Conservation (phyloP, 257 asterid species). For the Jasminum sambac region DNA sequence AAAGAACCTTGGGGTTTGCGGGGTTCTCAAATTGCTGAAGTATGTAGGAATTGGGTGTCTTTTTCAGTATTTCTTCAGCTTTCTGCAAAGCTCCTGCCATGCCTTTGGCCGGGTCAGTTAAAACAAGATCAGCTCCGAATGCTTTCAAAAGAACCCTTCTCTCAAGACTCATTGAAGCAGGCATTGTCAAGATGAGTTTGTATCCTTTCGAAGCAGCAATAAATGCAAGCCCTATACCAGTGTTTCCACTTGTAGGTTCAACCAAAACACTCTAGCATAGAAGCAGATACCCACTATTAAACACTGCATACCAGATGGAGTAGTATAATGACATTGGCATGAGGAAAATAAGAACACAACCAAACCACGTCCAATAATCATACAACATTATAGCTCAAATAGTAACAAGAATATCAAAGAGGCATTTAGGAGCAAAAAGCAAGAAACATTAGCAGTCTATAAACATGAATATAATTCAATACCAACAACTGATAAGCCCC, state of each 20-base stretch:
- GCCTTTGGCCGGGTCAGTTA: slow-evolving; percentile 92
- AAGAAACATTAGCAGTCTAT: not conserved
- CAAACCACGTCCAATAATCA: not conserved
- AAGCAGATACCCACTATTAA: slow-evolving; percentile 18
- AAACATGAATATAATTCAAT: not conserved
- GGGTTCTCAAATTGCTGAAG: slow-evolving; percentile 98
- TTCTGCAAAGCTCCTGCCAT: slow-evolving; percentile 94
- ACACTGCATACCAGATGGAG: slow-evolving; percentile 1
- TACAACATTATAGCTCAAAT: not conserved
- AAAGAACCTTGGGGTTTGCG: slow-evolving; percentile 90
- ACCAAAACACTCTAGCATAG: slow-evolving; percentile 77
- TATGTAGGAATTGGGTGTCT: slow-evolving; percentile 80
- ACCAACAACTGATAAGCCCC: not conserved
- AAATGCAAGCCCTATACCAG: slow-evolving; percentile 97
- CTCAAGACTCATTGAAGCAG: slow-evolving; percentile 99
- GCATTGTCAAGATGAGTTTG: slow-evolving; percentile 97
- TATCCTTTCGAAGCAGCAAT: slow-evolving; percentile 98
- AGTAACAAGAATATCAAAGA: not conserved
- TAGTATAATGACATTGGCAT: not conserved
- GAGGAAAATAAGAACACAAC: not conserved
- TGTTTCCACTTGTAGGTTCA: slow-evolving; percentile 98
- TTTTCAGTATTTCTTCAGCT: slow-evolving; percentile 82
- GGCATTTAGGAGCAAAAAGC: not conserved
- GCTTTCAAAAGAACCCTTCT: slow-evolving; percentile 97
- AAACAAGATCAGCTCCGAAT: slow-evolving; percentile 93